Evolutionary conservation across 495 filamentous ascomycete species (phyloP).

Genomic region (Annulohypoxylon moriforme): DNA sequence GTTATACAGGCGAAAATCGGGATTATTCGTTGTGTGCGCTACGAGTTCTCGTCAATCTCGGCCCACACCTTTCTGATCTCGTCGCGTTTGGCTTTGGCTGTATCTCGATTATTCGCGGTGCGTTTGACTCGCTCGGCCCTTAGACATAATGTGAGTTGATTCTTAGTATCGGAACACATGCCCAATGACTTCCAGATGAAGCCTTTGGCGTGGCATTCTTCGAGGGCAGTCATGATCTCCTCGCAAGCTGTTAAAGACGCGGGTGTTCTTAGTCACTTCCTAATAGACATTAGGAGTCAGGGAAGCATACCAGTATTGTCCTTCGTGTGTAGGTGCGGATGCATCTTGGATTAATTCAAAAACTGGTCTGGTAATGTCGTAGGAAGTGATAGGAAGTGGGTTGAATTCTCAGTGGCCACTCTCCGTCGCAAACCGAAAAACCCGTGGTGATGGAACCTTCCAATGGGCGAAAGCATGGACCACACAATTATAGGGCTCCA

Average conservation of each 20-base stretch:
- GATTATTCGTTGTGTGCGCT: conserved; percentile 30
- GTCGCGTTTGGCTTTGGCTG: conserved; percentile 73
- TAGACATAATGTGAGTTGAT: conserved; percentile 83
- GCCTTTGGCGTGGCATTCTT: conserved; percentile 93
- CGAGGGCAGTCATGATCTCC: conserved; percentile 89
- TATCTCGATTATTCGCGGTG: conserved; percentile 79
- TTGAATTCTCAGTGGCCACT: conserved; percentile 8
- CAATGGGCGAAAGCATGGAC: conserved; percentile 46
- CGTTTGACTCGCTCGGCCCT: conserved; percentile 79
- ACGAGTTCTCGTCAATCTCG: conserved; percentile 82
- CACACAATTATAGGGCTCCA: conserved; percentile 38
- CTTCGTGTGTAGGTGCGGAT: conserved; percentile 94
- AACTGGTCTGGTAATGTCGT: neutral
- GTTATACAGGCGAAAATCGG: conserved; percentile 2
- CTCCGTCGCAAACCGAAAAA: conserved; percentile 31
- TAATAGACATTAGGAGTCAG: neutral
- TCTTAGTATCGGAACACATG: conserved; percentile 89
- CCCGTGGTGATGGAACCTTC: conserved; percentile 11
- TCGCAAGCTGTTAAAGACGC: conserved; percentile 76
- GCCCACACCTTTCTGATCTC: conserved; percentile 80
- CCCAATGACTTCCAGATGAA: conserved; percentile 90
- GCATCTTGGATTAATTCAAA: conserved; percentile 70
- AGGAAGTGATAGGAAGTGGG: conserved; percentile 2
- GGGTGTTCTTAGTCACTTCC: conserved; percentile 5
- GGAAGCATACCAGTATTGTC: conserved; percentile 78